These are phyloP conservation scores for Sistotremastrum niveocremeum DNA, from an alignment of 768 basidiomycete genomes.

Conservation along the genomic window DNA sequence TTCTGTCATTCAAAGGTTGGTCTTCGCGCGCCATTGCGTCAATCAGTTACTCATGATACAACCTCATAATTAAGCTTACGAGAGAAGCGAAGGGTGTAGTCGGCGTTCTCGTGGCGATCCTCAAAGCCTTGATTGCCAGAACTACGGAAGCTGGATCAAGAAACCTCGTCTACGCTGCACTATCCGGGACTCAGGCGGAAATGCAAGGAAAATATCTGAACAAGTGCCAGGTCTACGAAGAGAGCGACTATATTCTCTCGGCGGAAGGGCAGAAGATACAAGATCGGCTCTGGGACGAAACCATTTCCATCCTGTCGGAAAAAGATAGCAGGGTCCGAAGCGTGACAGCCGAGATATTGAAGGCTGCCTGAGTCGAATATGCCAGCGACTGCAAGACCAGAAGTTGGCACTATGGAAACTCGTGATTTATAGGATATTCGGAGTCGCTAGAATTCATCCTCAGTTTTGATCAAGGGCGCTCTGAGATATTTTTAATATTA, in stretches of 20 bases:
- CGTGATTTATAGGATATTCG: too few species aligned
- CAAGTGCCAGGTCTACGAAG: constrained; percentile 14
- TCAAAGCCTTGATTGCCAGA: constrained; percentile 15
- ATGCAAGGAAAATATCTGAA: constrained; percentile 21
- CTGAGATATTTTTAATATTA: too few species aligned
- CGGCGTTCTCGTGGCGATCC: constrained; percentile 6
- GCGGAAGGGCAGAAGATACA: constrained; percentile 17
- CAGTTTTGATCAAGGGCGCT: too few species aligned
- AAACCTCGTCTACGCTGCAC: constrained; percentile 21
- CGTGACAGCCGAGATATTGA: too few species aligned
- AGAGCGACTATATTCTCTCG: constrained; percentile 22
- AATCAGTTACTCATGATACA: too few species aligned
- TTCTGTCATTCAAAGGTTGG: constrained; percentile 29
- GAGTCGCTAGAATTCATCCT: too few species aligned
- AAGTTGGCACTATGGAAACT: too few species aligned
- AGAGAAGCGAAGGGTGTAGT: constrained; percentile 6
- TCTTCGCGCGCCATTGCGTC: too few species aligned
- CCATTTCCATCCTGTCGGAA: constrained; percentile 13
- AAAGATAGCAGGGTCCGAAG: constrained; percentile 19
- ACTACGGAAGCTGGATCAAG: constrained; percentile 25
- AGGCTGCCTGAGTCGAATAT: too few species aligned
- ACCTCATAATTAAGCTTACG: too few species aligned
- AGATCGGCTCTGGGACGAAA: constrained; percentile 24
- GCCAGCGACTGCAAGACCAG: too few species aligned
- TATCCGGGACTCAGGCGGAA: constrained; percentile 15